A percentile compares a stretch with the other conserved stretches of the same genome.
Conservation (phyloP, 257 asterid genomes). For the Petunia secreta region DNA sequence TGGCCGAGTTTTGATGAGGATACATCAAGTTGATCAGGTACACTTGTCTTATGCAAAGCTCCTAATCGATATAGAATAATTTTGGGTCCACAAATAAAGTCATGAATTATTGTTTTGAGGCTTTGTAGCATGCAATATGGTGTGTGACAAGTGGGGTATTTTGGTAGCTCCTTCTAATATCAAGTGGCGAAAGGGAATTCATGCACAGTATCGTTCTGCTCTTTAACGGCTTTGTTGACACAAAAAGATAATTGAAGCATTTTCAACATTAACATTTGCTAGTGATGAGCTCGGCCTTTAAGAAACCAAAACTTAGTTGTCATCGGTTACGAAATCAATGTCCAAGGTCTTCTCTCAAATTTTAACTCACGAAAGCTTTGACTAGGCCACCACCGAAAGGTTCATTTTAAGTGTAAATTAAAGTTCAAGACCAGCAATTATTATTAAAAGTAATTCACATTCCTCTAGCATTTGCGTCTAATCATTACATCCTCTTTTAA, state of each 20-base stretch:
- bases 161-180: not conserved
- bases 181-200: not conserved
- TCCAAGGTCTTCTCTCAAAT: not conserved
- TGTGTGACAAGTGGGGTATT: not conserved
- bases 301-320: conserved; percentile 7
- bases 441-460: not conserved
- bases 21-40: not conserved
- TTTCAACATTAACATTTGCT: not conserved
- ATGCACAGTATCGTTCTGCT: not conserved
- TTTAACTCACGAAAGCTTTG: not conserved
- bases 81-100: not conserved
- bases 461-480: not conserved
- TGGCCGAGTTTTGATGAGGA: not conserved
- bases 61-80: not conserved
- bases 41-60: not conserved
- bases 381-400: not conserved
- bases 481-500: conserved; percentile 1
- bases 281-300: not conserved
- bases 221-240: not conserved
- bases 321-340: not conserved
- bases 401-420: not conserved
- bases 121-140: not conserved
- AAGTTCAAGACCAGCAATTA: not conserved
- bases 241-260: not conserved
- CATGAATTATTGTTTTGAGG: not conserved